A percentile compares a stretch with the other conserved stretches of the same genome.
Evolutionary conservation across 768 basidiomycete genomes (phyloP).

Genomic region (Panaeolus cyanescens): DNA sequence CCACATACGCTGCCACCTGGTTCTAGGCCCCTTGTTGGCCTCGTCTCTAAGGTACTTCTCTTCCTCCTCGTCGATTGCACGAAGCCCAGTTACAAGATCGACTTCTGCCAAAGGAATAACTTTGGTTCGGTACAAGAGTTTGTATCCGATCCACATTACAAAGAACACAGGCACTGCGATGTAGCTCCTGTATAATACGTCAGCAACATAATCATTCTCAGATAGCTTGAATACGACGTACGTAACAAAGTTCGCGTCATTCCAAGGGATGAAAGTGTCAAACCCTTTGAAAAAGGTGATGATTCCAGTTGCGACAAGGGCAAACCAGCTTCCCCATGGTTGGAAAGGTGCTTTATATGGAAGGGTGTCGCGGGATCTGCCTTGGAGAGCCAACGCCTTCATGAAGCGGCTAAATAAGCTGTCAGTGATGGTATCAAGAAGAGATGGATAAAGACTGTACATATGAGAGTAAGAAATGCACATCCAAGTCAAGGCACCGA

Average conservation of each 20-base stretch:
- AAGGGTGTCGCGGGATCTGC: conserved; percentile 40
- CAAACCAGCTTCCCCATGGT: conserved; percentile 63
- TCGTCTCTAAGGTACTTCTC: conserved; percentile 48
- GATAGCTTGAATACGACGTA: conserved; percentile 27
- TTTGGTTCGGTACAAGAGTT: conserved; percentile 35
- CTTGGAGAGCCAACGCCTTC: conserved; percentile 44
- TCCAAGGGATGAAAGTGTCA: conserved; percentile 52
- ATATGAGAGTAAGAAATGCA: conserved; percentile 61
- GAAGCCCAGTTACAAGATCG: conserved; percentile 61
- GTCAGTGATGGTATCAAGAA: not conserved
- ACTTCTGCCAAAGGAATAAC: conserved; percentile 48
- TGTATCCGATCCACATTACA: conserved; percentile 43
- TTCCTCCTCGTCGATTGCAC: conserved; percentile 67
- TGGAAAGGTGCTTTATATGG: conserved; percentile 64
- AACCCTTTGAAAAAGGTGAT: conserved; percentile 64
- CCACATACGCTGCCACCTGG: conserved; percentile 31
- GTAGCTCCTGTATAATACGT: conserved; percentile 37
- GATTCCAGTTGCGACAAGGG: conserved; percentile 49
- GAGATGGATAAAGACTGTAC: conserved; percentile 32
- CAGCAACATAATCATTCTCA: not conserved
- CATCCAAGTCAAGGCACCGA: conserved; percentile 52
- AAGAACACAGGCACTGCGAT: conserved; percentile 45
- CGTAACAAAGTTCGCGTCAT: conserved; percentile 61
- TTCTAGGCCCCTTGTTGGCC: conserved; percentile 37
- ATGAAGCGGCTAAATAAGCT: conserved; percentile 38